Evolutionary conservation across 192 early-diverging fungal genomes (phyloP), one percentile per base, ranked within the genome.

Genomic region (Glomus cerebriforme): DNA sequence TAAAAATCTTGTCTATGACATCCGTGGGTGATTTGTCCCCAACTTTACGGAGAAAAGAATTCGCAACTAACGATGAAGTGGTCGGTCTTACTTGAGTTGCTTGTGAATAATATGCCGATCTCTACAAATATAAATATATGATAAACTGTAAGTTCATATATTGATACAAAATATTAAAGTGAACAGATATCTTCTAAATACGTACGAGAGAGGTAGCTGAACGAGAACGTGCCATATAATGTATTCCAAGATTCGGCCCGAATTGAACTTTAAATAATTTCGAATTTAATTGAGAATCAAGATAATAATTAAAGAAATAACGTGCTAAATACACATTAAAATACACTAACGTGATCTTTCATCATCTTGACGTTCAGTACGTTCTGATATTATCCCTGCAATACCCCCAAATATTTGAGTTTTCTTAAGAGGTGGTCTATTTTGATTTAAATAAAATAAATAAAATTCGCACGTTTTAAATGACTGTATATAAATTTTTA

Each of bases 371-470:
- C 34, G 65, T 59, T 68, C 77, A 0, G 69, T 32, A 31, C 26
- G 63, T 54, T 78, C 77, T 26, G 77, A 47, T 78, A 78, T 78
- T 68, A 78, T 78, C 34, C 77, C 77, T 0, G 77, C 60, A 31
- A 78, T 26, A 43, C 77, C 77, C 59, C 77, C 65, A 67, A 81
- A 83, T 47, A 86, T 77, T 63, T 83, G 83, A 22, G 81, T 65
- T 72, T 80, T 81, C 26, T 83, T 83, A 19, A 86, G 35, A 5
- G 79, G 77, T 15, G 84, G 84, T 3, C 85, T 86, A 70, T 13
- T 45, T 32, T 32, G 54, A 59, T 37, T 74, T 59, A 62, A 39
- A 62, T 32, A 31, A n/a, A n/a, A n/a, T n/a, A n/a, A n/a, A n/a
- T n/a, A n/a, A n/a, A 66, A 32, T 45, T 54, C 6, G 58, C n/a